These are phyloP conservation scores for Plantago major DNA, from an alignment of 257 asterid genomes.

Conservation along the genomic window DNA sequence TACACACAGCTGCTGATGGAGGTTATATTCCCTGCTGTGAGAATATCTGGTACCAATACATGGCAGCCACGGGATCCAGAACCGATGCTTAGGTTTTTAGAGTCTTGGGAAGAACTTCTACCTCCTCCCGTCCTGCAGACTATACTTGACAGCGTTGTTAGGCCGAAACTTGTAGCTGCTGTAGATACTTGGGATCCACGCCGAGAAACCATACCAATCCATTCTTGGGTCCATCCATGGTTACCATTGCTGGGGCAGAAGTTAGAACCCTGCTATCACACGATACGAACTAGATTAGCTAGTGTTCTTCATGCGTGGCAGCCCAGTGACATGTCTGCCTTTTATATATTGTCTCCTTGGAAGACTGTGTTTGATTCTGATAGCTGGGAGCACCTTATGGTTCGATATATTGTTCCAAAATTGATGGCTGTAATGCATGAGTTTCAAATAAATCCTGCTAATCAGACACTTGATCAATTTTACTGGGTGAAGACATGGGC, in stretches of 20 bases:
- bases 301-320: slow-evolving; percentile 93
- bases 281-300: slow-evolving; percentile 66
- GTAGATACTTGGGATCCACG: slow-evolving; percentile 94
- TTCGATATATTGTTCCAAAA: slow-evolving; percentile 41
- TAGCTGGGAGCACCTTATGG: slow-evolving; percentile 85
- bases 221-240: slow-evolving; percentile 97
- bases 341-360: slow-evolving; percentile 77
- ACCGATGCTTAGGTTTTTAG: slow-evolving; percentile 81
- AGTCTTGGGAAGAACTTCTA: slow-evolving; percentile 77
- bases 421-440: slow-evolving; percentile 47
- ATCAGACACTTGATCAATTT: slow-evolving; percentile 12
- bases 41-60: slow-evolving; percentile 85
- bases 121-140: slow-evolving; percentile 59
- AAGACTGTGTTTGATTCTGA: slow-evolving; percentile 71
- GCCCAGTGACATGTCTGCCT: slow-evolving; percentile 82
- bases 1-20: slow-evolving; percentile 81
- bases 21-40: slow-evolving; percentile 88
- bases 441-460: slow-evolving; percentile 45
- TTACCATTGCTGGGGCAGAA: slow-evolving; percentile 64
- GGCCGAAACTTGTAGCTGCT: slow-evolving; percentile 75
- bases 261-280: slow-evolving; percentile 71
- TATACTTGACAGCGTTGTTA: slow-evolving; percentile 51
- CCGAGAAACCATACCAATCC: slow-evolving; percentile 76
- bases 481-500: slow-evolving; percentile 47
- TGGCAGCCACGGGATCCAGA: slow-evolving; percentile 93